Evolutionary conservation across 78 protist genomes (phyloP).

Genomic region (slime mould (Dictyostelium discoideum)): dicty_2.7 NC_007090.3:4422501-4423000

Average conservation of each 20-base stretch:
- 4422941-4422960: too few relatives aligned
- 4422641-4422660: neutral
- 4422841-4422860: neutral
- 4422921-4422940: neutral
- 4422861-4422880: neutral
- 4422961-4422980: neutral
- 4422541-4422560: neutral
- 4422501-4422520: neutral
- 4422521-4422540: neutral
- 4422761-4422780: neutral
- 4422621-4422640: neutral
- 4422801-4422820: neutral
- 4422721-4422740: neutral
- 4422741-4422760: too few relatives aligned
- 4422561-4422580: neutral
- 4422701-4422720: neutral
- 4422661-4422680: neutral
- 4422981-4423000: neutral
- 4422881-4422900: neutral
- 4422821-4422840: neutral
- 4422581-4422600: neutral
- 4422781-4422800: neutral
- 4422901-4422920: neutral
- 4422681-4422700: neutral
- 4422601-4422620: neutral